phyloP scores from a whole-genome alignment of 2,329 filamentous ascomycete genomes.

The Penicillium fuscoglaucum region DNA sequence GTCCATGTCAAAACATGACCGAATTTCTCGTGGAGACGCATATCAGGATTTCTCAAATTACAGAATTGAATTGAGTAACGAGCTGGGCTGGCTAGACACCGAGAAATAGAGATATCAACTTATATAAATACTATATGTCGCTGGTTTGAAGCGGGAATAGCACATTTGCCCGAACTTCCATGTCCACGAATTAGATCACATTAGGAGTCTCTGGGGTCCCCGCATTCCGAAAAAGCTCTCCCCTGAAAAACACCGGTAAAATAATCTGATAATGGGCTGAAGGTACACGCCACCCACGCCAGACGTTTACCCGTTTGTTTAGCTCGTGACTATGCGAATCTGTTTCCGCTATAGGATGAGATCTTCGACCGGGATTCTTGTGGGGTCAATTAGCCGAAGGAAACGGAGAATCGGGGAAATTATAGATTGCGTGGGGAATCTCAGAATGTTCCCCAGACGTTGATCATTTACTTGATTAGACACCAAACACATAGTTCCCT shows the following conservation, averaged over 20 bases:
- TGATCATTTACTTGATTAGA: not conserved
- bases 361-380: not conserved
- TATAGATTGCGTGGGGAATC: not conserved
- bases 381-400: not conserved
- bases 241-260: not conserved
- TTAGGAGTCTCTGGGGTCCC: not conserved
- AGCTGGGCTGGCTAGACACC: not conserved
- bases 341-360: not conserved
- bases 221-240: not conserved
- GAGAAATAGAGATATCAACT: not conserved
- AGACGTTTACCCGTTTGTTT: not conserved
- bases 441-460: not conserved
- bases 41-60: not conserved
- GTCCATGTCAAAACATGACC: not conserved
- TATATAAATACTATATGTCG: not conserved
- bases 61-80: not conserved
- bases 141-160: not conserved
- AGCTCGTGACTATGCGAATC: not conserved
- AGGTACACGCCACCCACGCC: not conserved
- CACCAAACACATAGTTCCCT: too few relatives aligned
- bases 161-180: not conserved
- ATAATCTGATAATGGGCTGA: not conserved
- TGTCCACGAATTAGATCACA: not conserved
- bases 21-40: not conserved
- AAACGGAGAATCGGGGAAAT: constrained; percentile 2